Conservation (phyloP, 73 alveolate genomes). For the Paramecium primaurelia region DNA sequence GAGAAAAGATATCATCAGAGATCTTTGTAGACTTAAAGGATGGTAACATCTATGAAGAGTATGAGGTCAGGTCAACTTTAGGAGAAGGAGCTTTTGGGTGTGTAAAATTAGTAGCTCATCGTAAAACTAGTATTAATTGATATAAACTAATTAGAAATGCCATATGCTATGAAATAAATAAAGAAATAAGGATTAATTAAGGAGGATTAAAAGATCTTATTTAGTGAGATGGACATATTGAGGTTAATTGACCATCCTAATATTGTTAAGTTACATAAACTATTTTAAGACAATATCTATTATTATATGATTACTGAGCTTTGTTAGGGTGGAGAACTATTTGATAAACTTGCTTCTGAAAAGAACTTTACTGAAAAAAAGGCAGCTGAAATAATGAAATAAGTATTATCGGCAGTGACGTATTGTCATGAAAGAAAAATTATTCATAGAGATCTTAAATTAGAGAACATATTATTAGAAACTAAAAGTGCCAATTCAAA, state of each 20-base stretch:
- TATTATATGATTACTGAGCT: constrained; percentile 61
- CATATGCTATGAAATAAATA: constrained; percentile 67
- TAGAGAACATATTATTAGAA: constrained; percentile 62
- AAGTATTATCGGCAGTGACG: constrained; percentile 60
- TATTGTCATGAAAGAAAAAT: constrained; percentile 64
- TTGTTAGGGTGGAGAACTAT: constrained; percentile 67
- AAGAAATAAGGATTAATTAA: neutral
- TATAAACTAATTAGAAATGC: neutral
- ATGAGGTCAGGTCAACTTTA: constrained; percentile 54
- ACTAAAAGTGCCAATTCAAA: neutral
- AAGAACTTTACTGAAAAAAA: constrained; percentile 61
- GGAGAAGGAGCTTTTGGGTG: constrained; percentile 77
- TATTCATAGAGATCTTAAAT: constrained; percentile 68
- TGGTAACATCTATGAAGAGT: constrained; percentile 58
- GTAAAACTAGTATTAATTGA: neutral
- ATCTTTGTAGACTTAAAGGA: constrained; percentile 40
- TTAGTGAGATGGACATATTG: constrained; percentile 64
- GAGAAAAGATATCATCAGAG: neutral
- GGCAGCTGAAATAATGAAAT: constrained; percentile 64
- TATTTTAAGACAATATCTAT: constrained; percentile 56
- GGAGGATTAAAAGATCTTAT: constrained; percentile 1
- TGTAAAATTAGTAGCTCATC: constrained; percentile 67
- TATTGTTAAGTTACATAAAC: constrained; percentile 65
- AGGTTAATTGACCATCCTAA: constrained; percentile 65
- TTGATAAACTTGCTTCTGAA: constrained; percentile 50